Evolutionary conservation across 2,329 filamentous ascomycete genomes (phyloP).

Genomic region (Rutstroemia sp.): DNA sequence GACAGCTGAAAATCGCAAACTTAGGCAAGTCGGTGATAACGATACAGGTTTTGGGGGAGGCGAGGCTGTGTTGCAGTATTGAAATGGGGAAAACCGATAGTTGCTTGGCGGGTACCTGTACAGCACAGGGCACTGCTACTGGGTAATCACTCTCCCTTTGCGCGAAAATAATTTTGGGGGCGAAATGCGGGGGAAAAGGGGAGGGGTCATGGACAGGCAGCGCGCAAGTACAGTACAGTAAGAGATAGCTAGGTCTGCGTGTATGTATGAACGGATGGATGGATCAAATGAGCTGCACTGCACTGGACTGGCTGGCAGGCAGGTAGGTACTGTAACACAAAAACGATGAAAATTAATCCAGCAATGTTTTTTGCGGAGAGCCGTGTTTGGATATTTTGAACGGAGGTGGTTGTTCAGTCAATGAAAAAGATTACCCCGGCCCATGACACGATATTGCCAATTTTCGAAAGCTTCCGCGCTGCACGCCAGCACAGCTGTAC

Average conservation of each 20-base stretch:
- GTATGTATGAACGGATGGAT: neutral
- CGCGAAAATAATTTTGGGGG: neutral
- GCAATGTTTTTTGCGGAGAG: neutral
- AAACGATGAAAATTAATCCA: neutral
- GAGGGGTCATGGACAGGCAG: neutral
- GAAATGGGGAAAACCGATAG: constrained; percentile 2
- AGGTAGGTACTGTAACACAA: neutral
- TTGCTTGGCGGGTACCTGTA: neutral
- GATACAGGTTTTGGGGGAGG: neutral
- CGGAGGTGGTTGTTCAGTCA: neutral
- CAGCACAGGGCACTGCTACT: neutral
- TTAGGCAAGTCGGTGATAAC: neutral
- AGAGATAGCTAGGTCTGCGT: no score
- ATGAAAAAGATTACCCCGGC: neutral
- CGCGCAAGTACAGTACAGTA: no score
- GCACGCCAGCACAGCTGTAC: neutral
- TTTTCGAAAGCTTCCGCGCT: neutral
- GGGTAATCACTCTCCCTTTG: neutral
- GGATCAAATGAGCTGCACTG: neutral
- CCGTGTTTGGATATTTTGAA: constrained; percentile 1
- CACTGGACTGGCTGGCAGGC: constrained; percentile 1
- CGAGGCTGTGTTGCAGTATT: constrained; percentile 8
- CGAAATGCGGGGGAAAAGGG: constrained; percentile 6
- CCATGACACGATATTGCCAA: neutral
- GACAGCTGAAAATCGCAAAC: constrained; percentile 4